Evolutionary conservation across 352 stramenopile species (phyloP).

Genomic region (Phytopythium ostracodes): DNA sequence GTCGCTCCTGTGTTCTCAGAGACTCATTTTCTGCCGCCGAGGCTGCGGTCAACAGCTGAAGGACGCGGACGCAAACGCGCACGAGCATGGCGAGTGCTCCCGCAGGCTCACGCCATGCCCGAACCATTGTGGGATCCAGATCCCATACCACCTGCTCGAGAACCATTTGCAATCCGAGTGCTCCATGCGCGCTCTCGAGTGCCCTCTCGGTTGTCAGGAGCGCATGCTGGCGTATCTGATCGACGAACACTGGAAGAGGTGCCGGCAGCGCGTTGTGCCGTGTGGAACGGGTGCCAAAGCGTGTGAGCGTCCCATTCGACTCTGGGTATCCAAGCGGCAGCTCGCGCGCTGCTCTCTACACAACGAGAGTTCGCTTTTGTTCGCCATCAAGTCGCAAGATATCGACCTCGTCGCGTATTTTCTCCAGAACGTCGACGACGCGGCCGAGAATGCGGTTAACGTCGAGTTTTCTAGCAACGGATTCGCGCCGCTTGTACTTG

Average conservation of each 20-base stretch:
- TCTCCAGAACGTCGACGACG: conserved; percentile 36
- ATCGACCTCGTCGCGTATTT: conserved; percentile 64
- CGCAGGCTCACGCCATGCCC: conserved; percentile 44
- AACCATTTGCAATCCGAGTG: conserved; percentile 46
- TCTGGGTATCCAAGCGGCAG: conserved; percentile 40
- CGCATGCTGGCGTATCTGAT: conserved; percentile 55
- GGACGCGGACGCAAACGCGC: conserved; percentile 31
- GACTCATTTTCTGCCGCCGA: conserved; percentile 46
- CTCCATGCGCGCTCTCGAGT: conserved; percentile 53
- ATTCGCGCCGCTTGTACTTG: conserved; percentile 55
- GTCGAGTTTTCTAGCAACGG: conserved; percentile 60
- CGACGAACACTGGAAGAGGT: conserved; percentile 57
- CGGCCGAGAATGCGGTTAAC: conserved; percentile 25
- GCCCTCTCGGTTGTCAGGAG: conserved; percentile 52
- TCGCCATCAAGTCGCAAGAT: conserved; percentile 57
- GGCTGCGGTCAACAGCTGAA: conserved; percentile 43
- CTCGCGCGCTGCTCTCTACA: conserved; percentile 54
- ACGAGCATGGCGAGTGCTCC: conserved; percentile 45
- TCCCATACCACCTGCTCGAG: conserved; percentile 27
- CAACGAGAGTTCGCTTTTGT: conserved; percentile 46
- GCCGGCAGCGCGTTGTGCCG: conserved; percentile 51
- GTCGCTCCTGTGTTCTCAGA: conserved; percentile 38
- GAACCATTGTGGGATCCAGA: conserved; percentile 47
- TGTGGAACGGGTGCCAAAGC: conserved; percentile 49
- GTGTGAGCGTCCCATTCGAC: conserved; percentile 52